These are phyloP conservation scores for Bacidia gigantensis DNA, from an alignment of 495 filamentous ascomycete genomes.

Conservation along the genomic window DNA sequence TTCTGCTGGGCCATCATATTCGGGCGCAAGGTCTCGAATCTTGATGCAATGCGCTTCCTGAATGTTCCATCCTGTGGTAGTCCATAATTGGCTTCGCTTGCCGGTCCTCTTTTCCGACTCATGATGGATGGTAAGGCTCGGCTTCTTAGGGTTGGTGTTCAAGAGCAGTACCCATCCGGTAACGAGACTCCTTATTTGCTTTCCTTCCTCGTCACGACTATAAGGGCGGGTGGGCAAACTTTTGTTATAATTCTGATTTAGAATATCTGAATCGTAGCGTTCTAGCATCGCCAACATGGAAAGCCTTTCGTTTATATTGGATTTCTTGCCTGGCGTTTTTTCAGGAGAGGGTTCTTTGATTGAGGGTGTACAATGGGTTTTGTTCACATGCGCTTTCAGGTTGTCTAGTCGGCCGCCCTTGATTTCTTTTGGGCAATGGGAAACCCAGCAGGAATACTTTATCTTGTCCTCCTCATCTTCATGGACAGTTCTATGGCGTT, in stretches of 20 bases:
- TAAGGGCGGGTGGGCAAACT: too few species aligned
- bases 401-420: conserved; percentile 6
- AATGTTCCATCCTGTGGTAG: conserved; percentile 9
- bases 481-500: too few species aligned
- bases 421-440: neutral
- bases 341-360: neutral
- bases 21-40: conserved; percentile 2
- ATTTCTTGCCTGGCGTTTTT: too few species aligned
- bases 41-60: neutral
- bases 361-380: conserved; percentile 2
- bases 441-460: too few species aligned
- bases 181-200: too few species aligned
- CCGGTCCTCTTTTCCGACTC: neutral
- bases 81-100: conserved; percentile 1
- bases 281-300: too few species aligned
- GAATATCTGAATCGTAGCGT: too few species aligned
- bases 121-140: neutral
- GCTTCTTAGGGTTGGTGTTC: neutral
- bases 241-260: too few species aligned
- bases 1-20: neutral
- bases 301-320: too few species aligned
- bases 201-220: too few species aligned
- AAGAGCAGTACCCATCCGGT: too few species aligned
- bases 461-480: too few species aligned
- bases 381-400: conserved; percentile 4